Evolutionary conservation across 306 rosid genomes (phyloP).

Genomic region (Trichosanthes truncata): DNA sequence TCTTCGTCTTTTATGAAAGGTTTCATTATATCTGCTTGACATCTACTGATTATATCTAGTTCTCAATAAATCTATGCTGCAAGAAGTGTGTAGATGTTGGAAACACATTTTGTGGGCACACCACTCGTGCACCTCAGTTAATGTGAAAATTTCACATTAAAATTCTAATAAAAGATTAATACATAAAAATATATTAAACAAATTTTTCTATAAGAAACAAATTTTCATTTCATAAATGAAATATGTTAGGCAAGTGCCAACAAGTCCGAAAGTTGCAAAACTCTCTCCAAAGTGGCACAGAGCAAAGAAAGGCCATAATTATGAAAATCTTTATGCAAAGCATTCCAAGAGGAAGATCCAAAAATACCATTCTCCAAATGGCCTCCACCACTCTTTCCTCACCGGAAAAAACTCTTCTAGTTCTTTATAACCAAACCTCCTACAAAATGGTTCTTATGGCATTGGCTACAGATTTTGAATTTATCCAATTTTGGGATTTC

Average conservation of each 20-base stretch:
- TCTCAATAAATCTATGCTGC: neutral
- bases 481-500: neutral
- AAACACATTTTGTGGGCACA: neutral
- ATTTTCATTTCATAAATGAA: neutral
- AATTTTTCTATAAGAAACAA: neutral
- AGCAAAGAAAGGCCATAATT: neutral
- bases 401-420: neutral
- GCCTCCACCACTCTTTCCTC: neutral
- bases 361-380: neutral
- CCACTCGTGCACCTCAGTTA: too few species aligned
- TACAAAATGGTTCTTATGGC: neutral
- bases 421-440: neutral
- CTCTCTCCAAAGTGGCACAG: neutral
- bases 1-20: neutral
- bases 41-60: too few species aligned
- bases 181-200: neutral
- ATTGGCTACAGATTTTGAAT: neutral
- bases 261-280: neutral
- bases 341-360: neutral
- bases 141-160: too few species aligned
- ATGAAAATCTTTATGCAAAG: neutral
- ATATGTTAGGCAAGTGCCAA: neutral
- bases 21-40: too few species aligned
- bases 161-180: neutral
- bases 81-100: neutral